These are phyloP conservation scores for Saturnispora besseyi DNA, from an alignment of 805 yeast species.

Conservation along the genomic window DNA sequence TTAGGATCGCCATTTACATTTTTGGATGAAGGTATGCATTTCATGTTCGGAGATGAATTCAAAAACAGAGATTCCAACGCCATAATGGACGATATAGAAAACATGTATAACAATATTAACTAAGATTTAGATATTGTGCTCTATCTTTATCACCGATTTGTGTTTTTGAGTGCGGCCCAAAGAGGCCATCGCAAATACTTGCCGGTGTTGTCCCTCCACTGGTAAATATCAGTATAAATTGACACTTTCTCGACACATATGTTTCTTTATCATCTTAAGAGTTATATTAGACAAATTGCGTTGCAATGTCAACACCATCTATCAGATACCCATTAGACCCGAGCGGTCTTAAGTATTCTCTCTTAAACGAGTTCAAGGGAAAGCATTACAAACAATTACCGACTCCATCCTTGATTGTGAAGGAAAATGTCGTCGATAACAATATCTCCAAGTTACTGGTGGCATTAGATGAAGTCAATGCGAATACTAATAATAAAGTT, in stretches of 20 bases:
- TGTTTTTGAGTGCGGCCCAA: not conserved
- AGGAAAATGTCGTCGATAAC: constrained; percentile 20
- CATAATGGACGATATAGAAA: constrained; percentile 4
- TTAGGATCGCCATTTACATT: constrained; percentile 4
- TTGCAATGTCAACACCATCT: constrained; percentile 3
- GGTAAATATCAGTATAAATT: not conserved
- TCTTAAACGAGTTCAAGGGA: constrained; percentile 29
- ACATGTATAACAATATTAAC: not conserved
- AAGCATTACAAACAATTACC: constrained; percentile 32
- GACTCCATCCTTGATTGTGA: constrained; percentile 49
- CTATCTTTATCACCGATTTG: not conserved
- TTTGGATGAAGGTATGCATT: constrained; percentile 11
- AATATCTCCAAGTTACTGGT: constrained; percentile 6
- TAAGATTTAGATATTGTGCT: not conserved
- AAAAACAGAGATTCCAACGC: not conserved
- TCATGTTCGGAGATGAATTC: constrained; percentile 10
- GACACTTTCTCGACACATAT: not conserved
- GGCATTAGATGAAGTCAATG: constrained; percentile 4
- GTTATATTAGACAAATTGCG: not conserved
- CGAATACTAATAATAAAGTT: constrained; percentile 8
- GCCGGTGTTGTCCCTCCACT: not conserved
- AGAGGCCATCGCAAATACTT: not conserved
- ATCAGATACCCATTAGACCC: constrained; percentile 9
- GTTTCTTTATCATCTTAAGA: too few species aligned
- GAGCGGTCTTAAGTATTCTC: constrained; percentile 7